phyloP scores from a whole-genome alignment of 805 yeast genomes.

The Candida cerambycidarum region DNA sequence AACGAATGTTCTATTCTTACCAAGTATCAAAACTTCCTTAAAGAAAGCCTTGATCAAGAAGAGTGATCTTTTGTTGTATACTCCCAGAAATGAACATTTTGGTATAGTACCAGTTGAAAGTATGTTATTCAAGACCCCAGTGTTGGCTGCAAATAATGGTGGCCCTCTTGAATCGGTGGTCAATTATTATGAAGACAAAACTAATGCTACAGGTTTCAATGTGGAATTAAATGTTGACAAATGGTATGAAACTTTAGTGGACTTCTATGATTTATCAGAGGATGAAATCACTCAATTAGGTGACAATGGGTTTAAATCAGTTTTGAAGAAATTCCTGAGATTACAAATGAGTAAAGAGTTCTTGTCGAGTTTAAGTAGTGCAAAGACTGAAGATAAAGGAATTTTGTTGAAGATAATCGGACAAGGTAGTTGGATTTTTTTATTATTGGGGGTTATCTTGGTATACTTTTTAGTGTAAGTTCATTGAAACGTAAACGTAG shows the following conservation, averaged over 20 bases:
- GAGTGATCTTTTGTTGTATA: conserved; percentile 69
- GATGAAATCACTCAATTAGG: conserved; percentile 26
- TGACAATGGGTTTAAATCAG: conserved; percentile 37
- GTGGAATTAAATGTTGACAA: conserved; percentile 44
- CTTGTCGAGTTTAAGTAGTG: conserved; percentile 16
- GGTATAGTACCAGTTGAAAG: conserved; percentile 98
- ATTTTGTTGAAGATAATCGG: conserved; percentile 7
- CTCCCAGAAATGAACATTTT: conserved; percentile 91
- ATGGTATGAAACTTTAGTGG: conserved; percentile 56
- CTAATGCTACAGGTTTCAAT: conserved; percentile 63
- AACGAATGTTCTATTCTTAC: conserved; percentile 67
- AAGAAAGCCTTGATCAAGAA: conserved; percentile 60
- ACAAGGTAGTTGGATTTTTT: not conserved
- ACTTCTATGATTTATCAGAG: conserved; percentile 26
- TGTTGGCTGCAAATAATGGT: conserved; percentile 82
- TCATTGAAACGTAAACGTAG: too few species aligned
- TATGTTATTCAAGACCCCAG: conserved; percentile 81
- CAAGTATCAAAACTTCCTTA: conserved; percentile 68
- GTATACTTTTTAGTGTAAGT: not conserved
- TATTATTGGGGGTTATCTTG: not conserved
- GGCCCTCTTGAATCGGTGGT: conserved; percentile 87
- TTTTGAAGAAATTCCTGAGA: conserved; percentile 41
- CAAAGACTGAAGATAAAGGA: conserved; percentile 14
- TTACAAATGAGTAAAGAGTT: conserved; percentile 43
- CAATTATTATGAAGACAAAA: conserved; percentile 26